Evolutionary conservation across 2,329 filamentous ascomycete species (phyloP).

Genomic region (Rhynchosporium secalis): DNA sequence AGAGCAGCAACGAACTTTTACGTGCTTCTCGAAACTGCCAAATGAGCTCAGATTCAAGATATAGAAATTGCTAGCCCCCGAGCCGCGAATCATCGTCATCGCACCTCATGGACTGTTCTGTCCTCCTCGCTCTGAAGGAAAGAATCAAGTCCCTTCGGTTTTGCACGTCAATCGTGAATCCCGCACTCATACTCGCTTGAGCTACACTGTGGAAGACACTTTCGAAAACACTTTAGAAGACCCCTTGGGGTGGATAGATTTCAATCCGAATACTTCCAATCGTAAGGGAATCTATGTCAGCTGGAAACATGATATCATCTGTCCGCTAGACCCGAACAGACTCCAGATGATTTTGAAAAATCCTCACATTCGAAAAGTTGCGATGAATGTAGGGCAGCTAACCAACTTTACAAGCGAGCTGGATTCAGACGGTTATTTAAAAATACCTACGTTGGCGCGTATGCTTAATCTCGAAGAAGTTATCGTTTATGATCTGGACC

Average conservation of each 20-base stretch:
- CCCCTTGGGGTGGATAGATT: too few relatives aligned
- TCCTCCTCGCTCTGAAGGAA: not conserved
- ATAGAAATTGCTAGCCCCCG: not conserved
- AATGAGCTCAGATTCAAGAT: not conserved
- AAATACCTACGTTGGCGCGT: not conserved
- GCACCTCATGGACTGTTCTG: not conserved
- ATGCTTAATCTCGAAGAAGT: not conserved
- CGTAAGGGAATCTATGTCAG: not conserved
- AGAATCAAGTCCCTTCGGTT: not conserved
- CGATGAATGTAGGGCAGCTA: not conserved
- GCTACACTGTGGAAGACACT: not conserved
- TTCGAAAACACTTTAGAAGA: too few relatives aligned
- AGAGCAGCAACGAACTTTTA: not conserved
- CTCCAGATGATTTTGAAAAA: too few relatives aligned
- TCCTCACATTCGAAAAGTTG: not conserved
- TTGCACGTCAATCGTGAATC: conserved; percentile 6
- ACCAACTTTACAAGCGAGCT: not conserved
- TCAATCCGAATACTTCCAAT: too few relatives aligned
- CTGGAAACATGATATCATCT: conserved; percentile 4
- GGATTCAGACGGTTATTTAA: not conserved
- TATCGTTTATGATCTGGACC: not conserved
- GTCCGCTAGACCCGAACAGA: not conserved
- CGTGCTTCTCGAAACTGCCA: not conserved
- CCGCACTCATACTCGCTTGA: not conserved
- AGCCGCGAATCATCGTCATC: not conserved